Evolutionary conservation across 75 land plant genomes (phyloP), one percentile per base, ranked within the genome.

Genomic region (Adiantum capillusveneris): DNA sequence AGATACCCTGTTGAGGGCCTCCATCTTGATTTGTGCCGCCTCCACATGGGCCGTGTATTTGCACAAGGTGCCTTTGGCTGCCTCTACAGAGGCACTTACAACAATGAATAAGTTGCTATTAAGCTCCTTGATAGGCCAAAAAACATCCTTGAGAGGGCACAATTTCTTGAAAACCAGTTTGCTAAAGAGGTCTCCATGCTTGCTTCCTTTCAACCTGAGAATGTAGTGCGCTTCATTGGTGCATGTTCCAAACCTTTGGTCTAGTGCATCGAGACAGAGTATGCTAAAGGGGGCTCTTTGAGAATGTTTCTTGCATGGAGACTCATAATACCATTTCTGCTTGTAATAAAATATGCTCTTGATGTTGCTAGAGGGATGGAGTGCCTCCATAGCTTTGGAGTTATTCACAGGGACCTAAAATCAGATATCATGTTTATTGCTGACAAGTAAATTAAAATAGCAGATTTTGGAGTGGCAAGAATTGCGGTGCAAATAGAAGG

Each of bases 241-340:
- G 83, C 76, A 0, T 86, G 90, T 53, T 59, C 76, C 30, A 86
- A 83, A 31, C 83, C 83, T 1, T 59, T 83, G 73, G 90, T 86
- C 0, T 86, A 83, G 88, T 87, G 91, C 67, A 87, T 87, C 44
- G 84, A 84, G 48, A 87, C 87, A 17, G 91, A 87, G 65, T 87
- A 87, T 69, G 87, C 88, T 11, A 78, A 69, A 66, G 91, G 91
- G 11, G 91, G 87, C 2, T 87, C 91, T 7, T 81, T 87, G 0
- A 46, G 88, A 54, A 80, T 79, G 56, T 80, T 73, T 62, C 53
- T 87, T 37, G 62, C 60, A 30, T 77, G 44, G 50, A 66, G 84
- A 28, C 75, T 75, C 43, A 80, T 81, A 0, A 81, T 86, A 28
- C 90, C 90, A 16, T 62, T 86, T 26, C 79, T 72, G 54, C 37